Evolutionary conservation across 2,329 filamentous ascomycete genomes (phyloP).

Genomic region (Fusarium robinianum): DNA sequence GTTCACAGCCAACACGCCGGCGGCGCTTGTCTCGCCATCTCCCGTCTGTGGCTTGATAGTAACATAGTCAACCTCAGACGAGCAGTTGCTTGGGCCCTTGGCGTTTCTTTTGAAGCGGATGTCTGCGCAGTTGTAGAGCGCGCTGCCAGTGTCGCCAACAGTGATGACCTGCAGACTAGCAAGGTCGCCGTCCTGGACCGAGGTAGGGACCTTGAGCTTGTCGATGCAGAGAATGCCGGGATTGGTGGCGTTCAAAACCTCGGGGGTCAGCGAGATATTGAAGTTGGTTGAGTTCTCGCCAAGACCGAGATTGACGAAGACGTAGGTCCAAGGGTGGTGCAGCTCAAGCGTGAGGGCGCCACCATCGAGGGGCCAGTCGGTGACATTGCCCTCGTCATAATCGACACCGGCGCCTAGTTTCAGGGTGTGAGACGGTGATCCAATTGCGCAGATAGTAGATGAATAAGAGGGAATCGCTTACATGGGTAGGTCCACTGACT

Average conservation of each 20-base stretch:
- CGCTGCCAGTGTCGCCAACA: slow-evolving; percentile 59
- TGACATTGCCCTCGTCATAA: slow-evolving; percentile 50
- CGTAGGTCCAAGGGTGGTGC: slow-evolving; percentile 57
- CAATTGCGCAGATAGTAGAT: not conserved
- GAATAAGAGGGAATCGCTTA: no score
- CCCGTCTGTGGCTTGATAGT: slow-evolving; percentile 39
- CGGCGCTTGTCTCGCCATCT: slow-evolving; percentile 31
- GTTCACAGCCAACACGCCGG: slow-evolving; percentile 31
- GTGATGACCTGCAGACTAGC: slow-evolving; percentile 73
- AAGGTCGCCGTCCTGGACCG: slow-evolving; percentile 62
- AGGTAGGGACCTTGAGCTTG: slow-evolving; percentile 58
- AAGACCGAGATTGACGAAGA: slow-evolving; percentile 59
- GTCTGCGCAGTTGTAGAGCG: slow-evolving; percentile 78
- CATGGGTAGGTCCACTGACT: slow-evolving; percentile 58
- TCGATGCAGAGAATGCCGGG: slow-evolving; percentile 70
- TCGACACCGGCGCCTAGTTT: slow-evolving; percentile 53
- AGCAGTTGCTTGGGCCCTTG: slow-evolving; percentile 47
- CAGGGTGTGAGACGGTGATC: slow-evolving; percentile 3
- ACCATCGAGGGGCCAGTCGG: slow-evolving; percentile 58
- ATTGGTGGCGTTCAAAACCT: slow-evolving; percentile 62
- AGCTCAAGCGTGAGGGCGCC: slow-evolving; percentile 54
- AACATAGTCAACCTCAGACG: slow-evolving; percentile 50
- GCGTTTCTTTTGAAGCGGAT: slow-evolving; percentile 65
- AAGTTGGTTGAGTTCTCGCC: slow-evolving; percentile 62
- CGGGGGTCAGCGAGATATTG: slow-evolving; percentile 68